Evolutionary conservation across 2,329 filamentous ascomycete species (phyloP), one percentile per base, ranked within the genome.

Genomic region (Daldinia sp.): DNA sequence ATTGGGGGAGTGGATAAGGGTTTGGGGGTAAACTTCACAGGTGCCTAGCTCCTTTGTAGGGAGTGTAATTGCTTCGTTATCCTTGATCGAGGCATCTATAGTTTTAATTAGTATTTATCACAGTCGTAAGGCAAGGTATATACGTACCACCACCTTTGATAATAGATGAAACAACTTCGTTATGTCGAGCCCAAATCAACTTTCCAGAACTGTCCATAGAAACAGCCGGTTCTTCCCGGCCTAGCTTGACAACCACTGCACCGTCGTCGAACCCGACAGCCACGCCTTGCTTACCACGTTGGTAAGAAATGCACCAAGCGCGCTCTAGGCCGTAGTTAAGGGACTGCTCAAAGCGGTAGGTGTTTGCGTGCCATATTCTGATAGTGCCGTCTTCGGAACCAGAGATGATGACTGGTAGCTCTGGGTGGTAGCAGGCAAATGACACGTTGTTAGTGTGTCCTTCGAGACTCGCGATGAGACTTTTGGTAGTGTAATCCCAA

Each of bases 401-500:
- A 21, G 95, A 98, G 58, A 99, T 94, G 74, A 99, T 99, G 69
- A 99, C 90, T 2, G 95, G 95, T 49, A 99, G 83, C 79, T 98
- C 94, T 1, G 95, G 95, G 78, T 99, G 95, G 76, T 98, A 99
- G 79, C 94, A 96, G 50, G 95, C 95, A 74, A 98, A 99, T 2
- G 94, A 97, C 48, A 99, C 95, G 74, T 99, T 99, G 78, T 94
- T 97, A 27, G 93, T 96, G 78, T 99, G 95, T 25, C 95, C 95
- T 78, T 99, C 95, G 48, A 99, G 85, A 2, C 94, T 98, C 27
- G 95, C 95, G 75, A 98, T 97, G 68, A 98, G 83, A 10, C 93
- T 95, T 81, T 99, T 99, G 49, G 94, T 98, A 10, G 94, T 98
- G 82, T 99, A 98, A 76, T 99, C 95, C 94, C 95, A 99, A 57